phyloP scores from a whole-genome alignment of 1,139 yeast species.

The Scheffersomyces insectosa region DNA sequence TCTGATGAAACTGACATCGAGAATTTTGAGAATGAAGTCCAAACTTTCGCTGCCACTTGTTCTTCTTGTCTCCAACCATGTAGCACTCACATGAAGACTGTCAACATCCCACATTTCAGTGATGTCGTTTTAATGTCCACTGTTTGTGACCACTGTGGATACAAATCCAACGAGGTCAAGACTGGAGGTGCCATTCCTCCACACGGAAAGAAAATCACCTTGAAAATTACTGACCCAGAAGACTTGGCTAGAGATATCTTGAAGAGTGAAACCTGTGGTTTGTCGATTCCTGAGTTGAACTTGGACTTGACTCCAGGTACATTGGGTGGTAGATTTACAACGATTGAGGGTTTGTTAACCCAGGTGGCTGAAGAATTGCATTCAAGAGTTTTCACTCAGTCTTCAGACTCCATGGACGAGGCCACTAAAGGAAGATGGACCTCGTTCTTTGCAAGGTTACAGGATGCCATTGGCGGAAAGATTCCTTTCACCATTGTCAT shows the following conservation, averaged over 20 bases:
- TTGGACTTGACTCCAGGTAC: constrained; percentile 96
- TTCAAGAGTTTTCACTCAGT: constrained; percentile 78
- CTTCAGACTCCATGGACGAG: constrained; percentile 89
- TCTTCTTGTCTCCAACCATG: constrained; percentile 83
- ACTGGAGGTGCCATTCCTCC: constrained; percentile 97
- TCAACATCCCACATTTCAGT: constrained; percentile 95
- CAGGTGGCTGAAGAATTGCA: constrained; percentile 92
- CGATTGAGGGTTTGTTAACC: constrained; percentile 86
- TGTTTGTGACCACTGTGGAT: constrained; percentile 89
- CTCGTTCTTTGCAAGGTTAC: constrained; percentile 68
- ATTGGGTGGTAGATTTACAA: constrained; percentile 96
- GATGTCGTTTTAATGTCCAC: constrained; percentile 98
- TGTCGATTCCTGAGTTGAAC: constrained; percentile 81
- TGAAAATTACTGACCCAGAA: constrained; percentile 84
- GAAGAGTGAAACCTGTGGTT: constrained; percentile 91
- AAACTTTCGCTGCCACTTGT: constrained; percentile 89
- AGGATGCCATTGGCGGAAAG: constrained; percentile 83
- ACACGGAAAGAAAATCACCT: constrained; percentile 72
- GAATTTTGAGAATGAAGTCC: constrained; percentile 85
- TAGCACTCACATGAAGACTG: constrained; percentile 95
- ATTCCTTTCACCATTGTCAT: constrained; percentile 79
- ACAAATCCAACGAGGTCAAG: constrained; percentile 95
- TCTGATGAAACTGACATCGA: constrained; percentile 80
- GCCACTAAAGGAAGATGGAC: constrained; percentile 80
- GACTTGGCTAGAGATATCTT: constrained; percentile 93